These are phyloP conservation scores for Poteriospumella lacustris DNA, from an alignment of 108 stramenopile species.

Conservation along the genomic window DNA sequence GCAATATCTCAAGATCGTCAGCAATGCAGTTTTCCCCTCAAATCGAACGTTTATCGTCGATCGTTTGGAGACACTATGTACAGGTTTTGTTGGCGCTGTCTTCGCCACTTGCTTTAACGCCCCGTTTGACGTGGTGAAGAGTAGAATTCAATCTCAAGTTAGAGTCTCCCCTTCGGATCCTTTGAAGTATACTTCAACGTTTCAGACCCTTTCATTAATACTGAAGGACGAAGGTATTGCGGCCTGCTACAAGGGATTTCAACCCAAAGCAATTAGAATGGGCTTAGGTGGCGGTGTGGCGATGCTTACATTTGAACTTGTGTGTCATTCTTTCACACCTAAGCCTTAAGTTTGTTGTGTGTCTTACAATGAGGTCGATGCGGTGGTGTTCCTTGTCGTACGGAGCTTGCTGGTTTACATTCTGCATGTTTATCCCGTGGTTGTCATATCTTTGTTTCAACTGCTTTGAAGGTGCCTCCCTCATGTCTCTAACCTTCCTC, in stretches of 20 bases:
- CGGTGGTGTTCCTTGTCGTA: too few species aligned
- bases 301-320: constrained; percentile 6
- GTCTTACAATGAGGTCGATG: too few species aligned
- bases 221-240: constrained; percentile 41
- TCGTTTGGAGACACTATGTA: constrained; percentile 35
- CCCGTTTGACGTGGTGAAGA: constrained; percentile 52
- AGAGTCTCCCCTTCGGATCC: background rate
- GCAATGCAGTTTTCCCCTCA: background rate
- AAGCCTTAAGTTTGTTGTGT: too few species aligned
- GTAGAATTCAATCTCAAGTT: constrained; percentile 47
- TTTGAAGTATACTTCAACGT: constrained; percentile 40
- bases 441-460: too few species aligned
- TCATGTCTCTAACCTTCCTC: too few species aligned
- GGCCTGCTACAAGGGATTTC: constrained; percentile 44
- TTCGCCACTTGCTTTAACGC: constrained; percentile 49
- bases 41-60: constrained; percentile 28
- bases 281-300: constrained; percentile 8
- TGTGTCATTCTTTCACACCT: too few species aligned
- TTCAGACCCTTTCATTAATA: constrained; percentile 43
- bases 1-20: background rate
- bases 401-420: too few species aligned
- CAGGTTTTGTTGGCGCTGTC: constrained; percentile 42
- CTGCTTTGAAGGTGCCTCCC: too few species aligned
- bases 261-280: constrained; percentile 29
- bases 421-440: too few species aligned